These are phyloP conservation scores for Tylopilus plumbeoviolaceoides DNA, from an alignment of 768 basidiomycete genomes.

Conservation along the genomic window DNA sequence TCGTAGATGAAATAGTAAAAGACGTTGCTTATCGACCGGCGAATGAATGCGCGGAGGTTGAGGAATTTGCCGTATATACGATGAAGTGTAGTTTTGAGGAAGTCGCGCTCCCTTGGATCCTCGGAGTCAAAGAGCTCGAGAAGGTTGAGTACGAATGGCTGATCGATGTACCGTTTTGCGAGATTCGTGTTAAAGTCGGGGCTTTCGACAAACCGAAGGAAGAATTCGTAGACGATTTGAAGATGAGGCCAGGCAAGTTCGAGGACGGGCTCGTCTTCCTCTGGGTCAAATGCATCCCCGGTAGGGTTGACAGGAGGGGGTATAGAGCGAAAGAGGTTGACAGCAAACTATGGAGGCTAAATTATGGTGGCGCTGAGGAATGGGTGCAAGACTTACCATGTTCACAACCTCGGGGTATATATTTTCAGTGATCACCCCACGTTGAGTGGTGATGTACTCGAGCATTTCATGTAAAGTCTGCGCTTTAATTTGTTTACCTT, in stretches of 20 bases:
- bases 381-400: constrained; percentile 64
- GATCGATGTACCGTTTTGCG: constrained; percentile 97
- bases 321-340: constrained; percentile 98
- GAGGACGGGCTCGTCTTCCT: constrained; percentile 98
- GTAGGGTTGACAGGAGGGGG: constrained; percentile 98
- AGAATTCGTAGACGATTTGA: constrained; percentile 99
- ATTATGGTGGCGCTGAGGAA: constrained; percentile 1
- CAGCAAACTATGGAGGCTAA: constrained; percentile 68
- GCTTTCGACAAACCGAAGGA: constrained; percentile 96
- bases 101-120: constrained; percentile 98
- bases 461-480: constrained; percentile 98
- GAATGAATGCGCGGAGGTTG: constrained; percentile 96
- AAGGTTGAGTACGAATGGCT: constrained; percentile 90
- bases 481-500: constrained; percentile 98
- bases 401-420: constrained; percentile 98
- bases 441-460: constrained; percentile 96
- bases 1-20: constrained; percentile 99
- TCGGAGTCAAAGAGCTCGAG: constrained; percentile 98
- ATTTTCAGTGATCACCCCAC: constrained; percentile 92
- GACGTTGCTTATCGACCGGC: constrained; percentile 98
- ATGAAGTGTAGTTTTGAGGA: constrained; percentile 97
- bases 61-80: constrained; percentile 99
- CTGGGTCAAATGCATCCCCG: constrained; percentile 98
- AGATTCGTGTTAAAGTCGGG: constrained; percentile 98
- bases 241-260: constrained; percentile 99